phyloP scores from a whole-genome alignment of 2,329 filamentous ascomycete species.

The Raffaelea ambrosiae region DNA sequence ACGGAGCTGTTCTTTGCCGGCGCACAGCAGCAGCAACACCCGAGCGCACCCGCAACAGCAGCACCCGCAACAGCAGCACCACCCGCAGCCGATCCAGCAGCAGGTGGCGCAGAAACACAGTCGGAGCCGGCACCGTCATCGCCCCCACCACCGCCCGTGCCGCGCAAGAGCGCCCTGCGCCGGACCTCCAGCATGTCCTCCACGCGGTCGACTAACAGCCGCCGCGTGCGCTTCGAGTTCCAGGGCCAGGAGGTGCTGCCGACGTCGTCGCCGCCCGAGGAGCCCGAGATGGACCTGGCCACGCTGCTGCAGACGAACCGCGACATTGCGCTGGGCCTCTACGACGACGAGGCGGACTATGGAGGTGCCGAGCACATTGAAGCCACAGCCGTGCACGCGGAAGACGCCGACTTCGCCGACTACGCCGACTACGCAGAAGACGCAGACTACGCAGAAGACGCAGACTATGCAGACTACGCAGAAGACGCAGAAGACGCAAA shows the following conservation, averaged over 20 bases:
- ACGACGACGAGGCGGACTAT: too few relatives aligned
- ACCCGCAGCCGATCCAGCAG: neutral
- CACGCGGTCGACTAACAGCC: slow-evolving; percentile 24
- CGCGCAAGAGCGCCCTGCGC: slow-evolving; percentile 47
- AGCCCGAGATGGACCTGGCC: slow-evolving; percentile 4
- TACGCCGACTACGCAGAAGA: too few relatives aligned
- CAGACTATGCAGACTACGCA: too few relatives aligned
- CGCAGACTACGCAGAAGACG: too few relatives aligned
- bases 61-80: neutral
- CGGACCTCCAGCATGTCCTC: slow-evolving; percentile 42
- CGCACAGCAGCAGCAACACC: slow-evolving; percentile 17
- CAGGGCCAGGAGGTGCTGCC: slow-evolving; percentile 52
- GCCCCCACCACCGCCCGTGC: slow-evolving; percentile 5
- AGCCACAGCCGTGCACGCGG: slow-evolving; percentile 16
- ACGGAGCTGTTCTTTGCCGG: neutral
- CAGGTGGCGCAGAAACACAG: neutral
- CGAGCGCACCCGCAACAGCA: neutral
- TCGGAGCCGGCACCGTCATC: slow-evolving; percentile 12
- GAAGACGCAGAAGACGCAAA: too few relatives aligned
- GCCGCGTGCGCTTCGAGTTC: slow-evolving; percentile 55
- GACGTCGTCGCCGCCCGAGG: slow-evolving; percentile 42
- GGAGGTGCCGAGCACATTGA: too few relatives aligned
- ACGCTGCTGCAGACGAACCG: neutral
- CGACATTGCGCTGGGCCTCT: neutral
- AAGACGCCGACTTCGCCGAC: too few relatives aligned